Conservation (phyloP, 805 yeast species). For the Candida ulmi region DNA sequence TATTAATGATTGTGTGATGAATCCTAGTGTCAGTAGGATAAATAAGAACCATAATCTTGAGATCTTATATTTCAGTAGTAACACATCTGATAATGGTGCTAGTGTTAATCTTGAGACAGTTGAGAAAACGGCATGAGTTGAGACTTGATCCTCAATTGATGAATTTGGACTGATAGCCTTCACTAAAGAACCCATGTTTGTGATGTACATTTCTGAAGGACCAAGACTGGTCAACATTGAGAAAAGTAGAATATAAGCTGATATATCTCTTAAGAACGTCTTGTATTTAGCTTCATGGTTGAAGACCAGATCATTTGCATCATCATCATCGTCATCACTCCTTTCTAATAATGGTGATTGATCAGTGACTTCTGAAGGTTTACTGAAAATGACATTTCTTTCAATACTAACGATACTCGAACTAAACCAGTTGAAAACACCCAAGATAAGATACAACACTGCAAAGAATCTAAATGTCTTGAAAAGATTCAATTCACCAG, state of each 20-base stretch:
- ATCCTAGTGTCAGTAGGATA: constrained; percentile 28
- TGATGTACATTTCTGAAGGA: constrained; percentile 78
- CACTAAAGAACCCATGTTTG: constrained; percentile 76
- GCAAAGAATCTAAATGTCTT: constrained; percentile 50
- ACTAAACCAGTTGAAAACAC: constrained; percentile 56
- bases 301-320: constrained; percentile 23
- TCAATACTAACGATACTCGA: constrained; percentile 57
- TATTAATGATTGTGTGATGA: constrained; percentile 29
- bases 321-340: constrained; percentile 21
- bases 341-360: constrained; percentile 28
- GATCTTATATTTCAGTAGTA: constrained; percentile 25
- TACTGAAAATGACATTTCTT: constrained; percentile 19
- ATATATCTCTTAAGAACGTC: constrained; percentile 35
- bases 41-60: constrained; percentile 29
- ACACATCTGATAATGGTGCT: constrained; percentile 65
- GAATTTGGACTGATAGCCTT: constrained; percentile 13
- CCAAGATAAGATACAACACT: constrained; percentile 47
- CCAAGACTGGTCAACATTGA: constrained; percentile 70
- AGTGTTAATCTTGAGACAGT: constrained; percentile 62
- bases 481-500: constrained; percentile 36
- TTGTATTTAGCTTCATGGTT: constrained; percentile 16
- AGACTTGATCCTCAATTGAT: constrained; percentile 44
- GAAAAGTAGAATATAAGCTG: constrained; percentile 58
- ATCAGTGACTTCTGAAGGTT: constrained; percentile 20
- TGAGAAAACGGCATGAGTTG: constrained; percentile 58